These are phyloP conservation scores for Boletus subparvulus DNA, from an alignment of 768 basidiomycete species.

Conservation along the genomic window DNA sequence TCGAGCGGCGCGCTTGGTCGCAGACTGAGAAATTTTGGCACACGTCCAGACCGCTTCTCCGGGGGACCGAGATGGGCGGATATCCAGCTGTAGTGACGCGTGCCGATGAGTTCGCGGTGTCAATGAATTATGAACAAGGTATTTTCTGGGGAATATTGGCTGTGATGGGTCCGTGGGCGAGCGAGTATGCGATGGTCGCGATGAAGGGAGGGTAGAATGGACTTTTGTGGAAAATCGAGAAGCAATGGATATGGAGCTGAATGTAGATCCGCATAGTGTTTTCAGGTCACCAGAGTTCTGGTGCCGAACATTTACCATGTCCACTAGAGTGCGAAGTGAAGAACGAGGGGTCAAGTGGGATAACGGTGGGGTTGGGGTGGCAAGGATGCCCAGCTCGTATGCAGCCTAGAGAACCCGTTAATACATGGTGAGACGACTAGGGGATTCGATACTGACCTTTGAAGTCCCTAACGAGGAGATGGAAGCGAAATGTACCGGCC, in stretches of 20 bases:
- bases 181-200: conserved; percentile 3
- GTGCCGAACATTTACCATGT: neutral
- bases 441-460: conserved; percentile 14
- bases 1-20: conserved; percentile 28
- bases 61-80: conserved; percentile 1
- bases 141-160: conserved; percentile 3
- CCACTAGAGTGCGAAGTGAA: conserved; percentile 28
- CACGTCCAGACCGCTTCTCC: conserved; percentile 29
- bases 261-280: conserved; percentile 16
- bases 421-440: neutral
- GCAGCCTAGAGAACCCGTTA: conserved; percentile 12
- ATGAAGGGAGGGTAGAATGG: conserved; percentile 2
- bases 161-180: conserved; percentile 9
- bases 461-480: conserved; percentile 5
- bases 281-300: conserved; percentile 16
- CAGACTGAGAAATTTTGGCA: conserved; percentile 32
- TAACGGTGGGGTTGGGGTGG: neutral
- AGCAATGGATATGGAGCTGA: conserved; percentile 22
- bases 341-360: conserved; percentile 18
- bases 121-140: conserved; percentile 2
- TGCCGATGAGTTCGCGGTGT: conserved; percentile 13
- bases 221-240: conserved; percentile 17
- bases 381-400: conserved; percentile 24
- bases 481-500: conserved; percentile 7
- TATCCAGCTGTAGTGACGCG: conserved; percentile 7